Percentiles rank a stretch among this genome's conserved stretches.
phyloP scores from a whole-genome alignment of 176 grass and related monocot genomes.

The Avena insularis region DNA sequence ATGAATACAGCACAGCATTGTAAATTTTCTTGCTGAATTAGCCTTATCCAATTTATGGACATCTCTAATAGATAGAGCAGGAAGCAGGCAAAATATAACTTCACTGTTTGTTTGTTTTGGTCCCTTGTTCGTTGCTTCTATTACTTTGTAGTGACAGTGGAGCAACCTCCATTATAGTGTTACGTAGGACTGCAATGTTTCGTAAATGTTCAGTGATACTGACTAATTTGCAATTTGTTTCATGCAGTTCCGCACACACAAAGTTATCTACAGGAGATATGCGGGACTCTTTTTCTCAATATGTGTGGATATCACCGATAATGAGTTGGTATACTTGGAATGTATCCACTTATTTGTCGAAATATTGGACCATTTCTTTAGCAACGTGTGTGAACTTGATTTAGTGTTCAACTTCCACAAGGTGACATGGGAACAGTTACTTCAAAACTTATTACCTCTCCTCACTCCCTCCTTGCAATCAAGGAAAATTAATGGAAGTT shows the following conservation, averaged over 20 bases:
- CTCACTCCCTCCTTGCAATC: background rate
- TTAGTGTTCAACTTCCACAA: slow-evolving; percentile 99
- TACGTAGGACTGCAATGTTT: slow-evolving; percentile 5
- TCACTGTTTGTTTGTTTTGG: slow-evolving; percentile 16
- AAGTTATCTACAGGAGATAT: slow-evolving; percentile 99
- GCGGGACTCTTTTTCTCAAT: slow-evolving; percentile 97
- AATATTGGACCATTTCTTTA: slow-evolving; percentile 99
- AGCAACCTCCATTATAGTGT: background rate
- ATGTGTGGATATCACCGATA: slow-evolving; percentile 97
- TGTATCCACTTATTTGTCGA: slow-evolving; percentile 99
- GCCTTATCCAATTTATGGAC: slow-evolving; percentile 13
- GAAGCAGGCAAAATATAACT: background rate
- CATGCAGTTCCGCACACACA: slow-evolving; percentile 80
- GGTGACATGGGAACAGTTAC: slow-evolving; percentile 45
- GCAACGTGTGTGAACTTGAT: slow-evolving; percentile 98
- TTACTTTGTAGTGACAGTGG: background rate
- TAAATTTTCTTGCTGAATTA: background rate
- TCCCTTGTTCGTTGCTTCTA: background rate
- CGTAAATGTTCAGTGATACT: background rate
- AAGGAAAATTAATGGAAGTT: background rate
- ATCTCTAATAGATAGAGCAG: background rate
- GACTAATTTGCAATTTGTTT: slow-evolving; percentile 19
- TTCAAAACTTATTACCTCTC: slow-evolving; percentile 2
- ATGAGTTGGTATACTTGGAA: slow-evolving; percentile 97
- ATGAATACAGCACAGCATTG: background rate